A percentile compares a stretch with the other conserved stretches of the same genome.
These are phyloP conservation scores for Lipomyces sp. DNA, from an alignment of 805 yeast species.

Conservation along the genomic window DNA sequence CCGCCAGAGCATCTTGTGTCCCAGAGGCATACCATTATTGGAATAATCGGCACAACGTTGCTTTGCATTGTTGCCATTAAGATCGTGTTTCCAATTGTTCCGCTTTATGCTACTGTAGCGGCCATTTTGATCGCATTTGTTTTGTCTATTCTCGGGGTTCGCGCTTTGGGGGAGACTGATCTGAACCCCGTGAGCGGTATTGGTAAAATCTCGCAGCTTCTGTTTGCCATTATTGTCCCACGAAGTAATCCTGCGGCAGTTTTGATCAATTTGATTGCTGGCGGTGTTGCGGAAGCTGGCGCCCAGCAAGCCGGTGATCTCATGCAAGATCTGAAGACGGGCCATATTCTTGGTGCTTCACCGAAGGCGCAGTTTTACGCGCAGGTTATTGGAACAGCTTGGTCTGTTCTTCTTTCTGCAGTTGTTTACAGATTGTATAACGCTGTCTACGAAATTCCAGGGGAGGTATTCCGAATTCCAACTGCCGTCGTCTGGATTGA, in stretches of 20 bases:
- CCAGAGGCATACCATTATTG: constrained; percentile 55
- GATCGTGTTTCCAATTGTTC: constrained; percentile 68
- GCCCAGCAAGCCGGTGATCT: constrained; percentile 99
- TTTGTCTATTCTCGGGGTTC: constrained; percentile 82
- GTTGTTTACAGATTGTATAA: constrained; percentile 84
- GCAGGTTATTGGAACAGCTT: constrained; percentile 83
- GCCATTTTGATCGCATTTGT: constrained; percentile 79
- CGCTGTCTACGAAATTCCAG: constrained; percentile 82
- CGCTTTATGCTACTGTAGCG: constrained; percentile 66
- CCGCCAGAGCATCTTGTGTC: constrained; percentile 57
- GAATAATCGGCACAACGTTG: constrained; percentile 67
- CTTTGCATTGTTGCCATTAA: constrained; percentile 70
- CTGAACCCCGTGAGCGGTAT: constrained; percentile 96
- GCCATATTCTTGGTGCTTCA: constrained; percentile 87
- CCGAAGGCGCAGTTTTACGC: constrained; percentile 91
- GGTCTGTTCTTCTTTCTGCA: constrained; percentile 80
- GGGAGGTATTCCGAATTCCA: constrained; percentile 79
- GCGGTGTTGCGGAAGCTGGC: constrained; percentile 97
- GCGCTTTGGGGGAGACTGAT: constrained; percentile 97
- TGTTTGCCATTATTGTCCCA: constrained; percentile 84
- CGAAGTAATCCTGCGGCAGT: constrained; percentile 77
- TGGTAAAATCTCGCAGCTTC: constrained; percentile 87
- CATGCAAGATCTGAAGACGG: constrained; percentile 97
- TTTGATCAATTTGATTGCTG: constrained; percentile 84
- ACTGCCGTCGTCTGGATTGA: constrained; percentile 97